phyloP scores from a whole-genome alignment of 352 stramenopile genomes.

The Phytopythium mirpurense region DNA sequence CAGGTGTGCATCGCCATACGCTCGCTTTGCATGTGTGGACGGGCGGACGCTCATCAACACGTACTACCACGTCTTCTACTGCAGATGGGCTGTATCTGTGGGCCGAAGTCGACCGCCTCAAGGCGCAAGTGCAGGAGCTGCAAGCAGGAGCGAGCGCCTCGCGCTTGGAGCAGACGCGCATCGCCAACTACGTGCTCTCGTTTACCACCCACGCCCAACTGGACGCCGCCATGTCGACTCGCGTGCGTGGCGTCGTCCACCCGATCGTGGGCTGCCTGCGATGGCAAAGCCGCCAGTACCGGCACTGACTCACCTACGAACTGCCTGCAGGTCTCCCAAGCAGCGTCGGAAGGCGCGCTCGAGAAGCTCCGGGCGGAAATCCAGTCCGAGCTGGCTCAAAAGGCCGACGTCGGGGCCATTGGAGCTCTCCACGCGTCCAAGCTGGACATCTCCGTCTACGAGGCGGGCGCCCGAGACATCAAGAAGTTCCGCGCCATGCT shows the following conservation, averaged over 20 bases:
- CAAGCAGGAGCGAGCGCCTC: slow-evolving; percentile 18
- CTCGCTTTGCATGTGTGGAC: too few relatives aligned
- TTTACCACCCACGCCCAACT: slow-evolving; percentile 60
- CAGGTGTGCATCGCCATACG: not conserved
- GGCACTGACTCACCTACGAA: not conserved
- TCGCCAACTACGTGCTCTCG: slow-evolving; percentile 28
- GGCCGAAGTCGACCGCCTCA: slow-evolving; percentile 56
- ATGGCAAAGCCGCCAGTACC: too few relatives aligned
- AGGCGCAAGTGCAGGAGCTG: slow-evolving; percentile 39
- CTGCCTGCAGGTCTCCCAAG: slow-evolving; percentile 25
- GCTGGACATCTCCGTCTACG: slow-evolving; percentile 59
- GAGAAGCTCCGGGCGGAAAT: slow-evolving; percentile 31
- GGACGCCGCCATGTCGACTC: slow-evolving; percentile 54
- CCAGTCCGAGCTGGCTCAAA: slow-evolving; percentile 23
- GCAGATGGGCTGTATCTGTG: slow-evolving; percentile 46
- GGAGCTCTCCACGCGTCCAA: slow-evolving; percentile 39
- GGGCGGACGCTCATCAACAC: too few relatives aligned
- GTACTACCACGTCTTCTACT: not conserved
- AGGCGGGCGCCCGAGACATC: slow-evolving; percentile 42
- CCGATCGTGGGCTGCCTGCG: too few relatives aligned
- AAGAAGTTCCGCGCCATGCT: slow-evolving; percentile 44
- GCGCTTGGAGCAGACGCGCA: slow-evolving; percentile 25
- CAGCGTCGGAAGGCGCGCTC: slow-evolving; percentile 27
- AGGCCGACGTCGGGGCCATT: slow-evolving; percentile 31
- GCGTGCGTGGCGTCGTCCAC: slow-evolving; percentile 13